phyloP scores from a whole-genome alignment of 352 stramenopile genomes.

The Halophytophthora polymorphica region DNA sequence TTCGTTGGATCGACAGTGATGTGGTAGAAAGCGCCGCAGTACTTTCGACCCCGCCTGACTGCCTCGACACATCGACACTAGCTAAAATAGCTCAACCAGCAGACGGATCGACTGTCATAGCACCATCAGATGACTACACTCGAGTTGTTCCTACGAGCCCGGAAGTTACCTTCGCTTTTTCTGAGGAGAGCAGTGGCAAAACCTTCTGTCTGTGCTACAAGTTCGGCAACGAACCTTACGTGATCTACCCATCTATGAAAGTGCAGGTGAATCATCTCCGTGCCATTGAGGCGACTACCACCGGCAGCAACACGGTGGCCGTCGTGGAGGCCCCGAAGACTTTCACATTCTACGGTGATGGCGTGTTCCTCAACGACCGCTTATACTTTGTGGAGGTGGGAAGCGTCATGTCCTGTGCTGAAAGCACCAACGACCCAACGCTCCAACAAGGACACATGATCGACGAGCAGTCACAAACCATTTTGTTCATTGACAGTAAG shows the following conservation, averaged over 20 bases:
- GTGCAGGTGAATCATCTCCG: slow-evolving; percentile 49
- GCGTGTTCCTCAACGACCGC: slow-evolving; percentile 48
- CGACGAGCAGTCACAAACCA: slow-evolving; percentile 22
- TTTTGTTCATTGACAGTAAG: slow-evolving; percentile 34
- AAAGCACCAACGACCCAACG: slow-evolving; percentile 27
- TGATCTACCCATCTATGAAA: slow-evolving; percentile 38
- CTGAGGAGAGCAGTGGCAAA: slow-evolving; percentile 35
- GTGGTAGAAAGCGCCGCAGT: slow-evolving; percentile 29
- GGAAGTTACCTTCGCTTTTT: slow-evolving; percentile 32
- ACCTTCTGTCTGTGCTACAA: slow-evolving; percentile 66
- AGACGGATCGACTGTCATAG: slow-evolving; percentile 10
- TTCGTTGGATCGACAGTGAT: slow-evolving; percentile 52
- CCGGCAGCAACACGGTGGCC: slow-evolving; percentile 33
- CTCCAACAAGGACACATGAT: slow-evolving; percentile 36
- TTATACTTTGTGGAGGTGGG: slow-evolving; percentile 55
- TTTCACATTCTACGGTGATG: slow-evolving; percentile 51
- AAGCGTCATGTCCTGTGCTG: slow-evolving; percentile 27
- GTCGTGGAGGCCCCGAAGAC: slow-evolving; percentile 51
- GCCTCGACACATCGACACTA: slow-evolving; percentile 29
- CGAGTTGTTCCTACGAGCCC: slow-evolving; percentile 19
- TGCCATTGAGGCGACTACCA: slow-evolving; percentile 19
- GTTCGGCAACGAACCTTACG: slow-evolving; percentile 63
- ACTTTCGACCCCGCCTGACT: slow-evolving; percentile 27
- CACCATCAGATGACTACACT: slow-evolving; percentile 45
- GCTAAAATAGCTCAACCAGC: slow-evolving; percentile 23